Evolutionary conservation across 139 green algal species (phyloP).

Genomic region (Micractinium sp.): DNA sequence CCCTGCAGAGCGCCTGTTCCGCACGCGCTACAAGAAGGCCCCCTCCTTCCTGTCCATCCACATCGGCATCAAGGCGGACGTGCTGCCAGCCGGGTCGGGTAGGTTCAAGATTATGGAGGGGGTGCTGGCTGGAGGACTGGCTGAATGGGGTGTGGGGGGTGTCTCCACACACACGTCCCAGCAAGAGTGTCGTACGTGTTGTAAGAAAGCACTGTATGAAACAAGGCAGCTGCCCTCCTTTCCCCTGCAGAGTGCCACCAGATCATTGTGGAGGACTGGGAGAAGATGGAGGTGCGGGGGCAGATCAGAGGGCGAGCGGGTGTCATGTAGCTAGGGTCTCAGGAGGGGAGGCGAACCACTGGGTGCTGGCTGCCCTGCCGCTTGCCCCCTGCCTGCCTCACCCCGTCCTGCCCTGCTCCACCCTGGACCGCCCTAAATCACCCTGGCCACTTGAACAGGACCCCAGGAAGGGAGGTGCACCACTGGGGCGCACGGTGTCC

Average conservation of each 20-base stretch:
- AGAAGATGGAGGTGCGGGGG: constrained; percentile 68
- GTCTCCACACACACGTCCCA: neutral
- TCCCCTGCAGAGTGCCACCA: constrained; percentile 84
- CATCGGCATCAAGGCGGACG: constrained; percentile 82
- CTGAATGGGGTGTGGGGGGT: too few relatives aligned
- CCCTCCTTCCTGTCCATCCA: constrained; percentile 95
- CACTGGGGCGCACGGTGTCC: neutral
- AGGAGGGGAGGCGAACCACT: neutral
- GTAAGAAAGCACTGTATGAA: too few relatives aligned
- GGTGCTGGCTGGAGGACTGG: too few relatives aligned
- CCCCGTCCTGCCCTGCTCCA: neutral
- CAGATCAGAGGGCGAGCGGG: neutral
- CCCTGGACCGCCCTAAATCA: neutral
- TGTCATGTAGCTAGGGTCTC: neutral
- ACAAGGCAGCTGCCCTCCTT: neutral
- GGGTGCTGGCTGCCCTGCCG: neutral
- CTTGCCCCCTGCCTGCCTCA: neutral
- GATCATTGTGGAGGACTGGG: constrained; percentile 95
- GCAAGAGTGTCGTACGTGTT: too few relatives aligned
- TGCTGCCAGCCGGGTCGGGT: constrained; percentile 58
- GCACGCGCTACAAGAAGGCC: constrained; percentile 89
- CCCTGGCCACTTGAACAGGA: neutral
- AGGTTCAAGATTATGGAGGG: neutral
- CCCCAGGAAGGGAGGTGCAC: neutral
- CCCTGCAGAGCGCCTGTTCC: constrained; percentile 52